These are phyloP conservation scores for Senecio squalidus DNA, from an alignment of 140 eudicot genomes.

Conservation along the genomic window DNA sequence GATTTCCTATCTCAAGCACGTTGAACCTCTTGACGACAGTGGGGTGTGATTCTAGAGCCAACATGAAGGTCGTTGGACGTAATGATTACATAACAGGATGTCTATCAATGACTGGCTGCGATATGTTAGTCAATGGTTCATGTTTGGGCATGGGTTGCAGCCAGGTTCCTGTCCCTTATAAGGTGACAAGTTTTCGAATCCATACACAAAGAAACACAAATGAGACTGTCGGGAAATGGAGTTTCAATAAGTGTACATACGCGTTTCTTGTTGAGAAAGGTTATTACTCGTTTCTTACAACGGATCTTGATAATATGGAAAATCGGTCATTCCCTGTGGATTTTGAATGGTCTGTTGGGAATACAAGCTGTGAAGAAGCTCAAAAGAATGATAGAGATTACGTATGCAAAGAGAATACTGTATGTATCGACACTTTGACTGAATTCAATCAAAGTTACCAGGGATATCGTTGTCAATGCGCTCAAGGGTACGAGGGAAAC, in stretches of 20 bases:
- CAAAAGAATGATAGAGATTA: constrained; percentile 8
- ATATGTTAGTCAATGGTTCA: background rate
- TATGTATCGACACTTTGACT: background rate
- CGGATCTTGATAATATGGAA: constrained; percentile 21
- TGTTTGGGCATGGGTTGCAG: constrained; percentile 41
- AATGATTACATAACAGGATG: constrained; percentile 19
- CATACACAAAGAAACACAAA: constrained; percentile 21
- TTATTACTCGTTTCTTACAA: constrained; percentile 10
- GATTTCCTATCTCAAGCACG: constrained; percentile 14
- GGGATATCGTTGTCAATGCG: constrained; percentile 26
- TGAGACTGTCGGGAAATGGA: constrained; percentile 11
- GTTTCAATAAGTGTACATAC: constrained; percentile 18
- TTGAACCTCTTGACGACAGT: constrained; percentile 9
- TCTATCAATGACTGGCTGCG: constrained; percentile 9
- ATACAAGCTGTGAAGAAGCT: constrained; percentile 17
- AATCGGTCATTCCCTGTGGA: constrained; percentile 23
- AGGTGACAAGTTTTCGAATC: constrained; percentile 10
- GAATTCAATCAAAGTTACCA: background rate
- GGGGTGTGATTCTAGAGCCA: constrained; percentile 19
- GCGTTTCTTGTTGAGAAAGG: constrained; percentile 27
- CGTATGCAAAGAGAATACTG: constrained; percentile 27
- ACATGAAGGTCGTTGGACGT: background rate
- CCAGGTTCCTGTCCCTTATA: constrained; percentile 27
- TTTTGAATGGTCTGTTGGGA: constrained; percentile 26
- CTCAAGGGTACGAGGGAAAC: constrained; percentile 25